A percentile compares a stretch with the other conserved stretches of the same genome.
These are phyloP conservation scores for Mixia osmundae DNA, from an alignment of 1,284 basidiomycete genomes.

Conservation along the genomic window DNA sequence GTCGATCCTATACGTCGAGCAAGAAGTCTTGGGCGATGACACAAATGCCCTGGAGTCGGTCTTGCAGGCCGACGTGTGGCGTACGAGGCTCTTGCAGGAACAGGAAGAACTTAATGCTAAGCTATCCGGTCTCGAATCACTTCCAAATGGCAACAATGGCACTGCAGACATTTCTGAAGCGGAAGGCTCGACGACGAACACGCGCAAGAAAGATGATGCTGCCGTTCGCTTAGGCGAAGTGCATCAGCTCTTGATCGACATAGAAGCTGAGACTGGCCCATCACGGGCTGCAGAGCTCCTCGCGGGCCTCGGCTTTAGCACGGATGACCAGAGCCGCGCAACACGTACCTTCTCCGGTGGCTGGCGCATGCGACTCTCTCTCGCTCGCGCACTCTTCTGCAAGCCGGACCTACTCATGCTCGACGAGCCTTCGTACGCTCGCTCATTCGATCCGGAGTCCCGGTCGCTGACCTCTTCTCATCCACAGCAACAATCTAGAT, in stretches of 20 bases:
- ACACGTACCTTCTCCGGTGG: conserved; percentile 80
- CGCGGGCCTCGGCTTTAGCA: conserved; percentile 76
- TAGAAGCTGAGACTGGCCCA: conserved; percentile 94
- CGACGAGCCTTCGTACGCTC: conserved; percentile 96
- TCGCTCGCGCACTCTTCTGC: conserved; percentile 56
- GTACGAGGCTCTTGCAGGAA: conserved; percentile 65
- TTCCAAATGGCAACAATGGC: no score
- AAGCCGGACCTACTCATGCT: conserved; percentile 51
- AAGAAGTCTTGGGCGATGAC: conserved; percentile 88
- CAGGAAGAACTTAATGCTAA: conserved; percentile 48
- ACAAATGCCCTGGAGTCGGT: conserved; percentile 81
- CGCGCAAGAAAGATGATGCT: conserved; percentile 53
- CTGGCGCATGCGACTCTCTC: conserved; percentile 41
- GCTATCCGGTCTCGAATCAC: conserved; percentile 35
- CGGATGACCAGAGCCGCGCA: conserved; percentile 56
- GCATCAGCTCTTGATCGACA: conserved; percentile 71
- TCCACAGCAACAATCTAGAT: conserved; percentile 24
- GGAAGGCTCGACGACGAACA: conserved; percentile 47
- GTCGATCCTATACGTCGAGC: conserved; percentile 92
- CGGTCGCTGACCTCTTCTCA: neutral
- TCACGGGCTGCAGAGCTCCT: conserved; percentile 72
- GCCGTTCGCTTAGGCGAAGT: conserved; percentile 69
- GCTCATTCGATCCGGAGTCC: neutral
- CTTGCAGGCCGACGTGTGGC: conserved; percentile 87
- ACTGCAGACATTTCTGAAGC: conserved; percentile 11